phyloP scores from a whole-genome alignment of 208 protist species.

The Acanthamoeba royreba region DNA sequence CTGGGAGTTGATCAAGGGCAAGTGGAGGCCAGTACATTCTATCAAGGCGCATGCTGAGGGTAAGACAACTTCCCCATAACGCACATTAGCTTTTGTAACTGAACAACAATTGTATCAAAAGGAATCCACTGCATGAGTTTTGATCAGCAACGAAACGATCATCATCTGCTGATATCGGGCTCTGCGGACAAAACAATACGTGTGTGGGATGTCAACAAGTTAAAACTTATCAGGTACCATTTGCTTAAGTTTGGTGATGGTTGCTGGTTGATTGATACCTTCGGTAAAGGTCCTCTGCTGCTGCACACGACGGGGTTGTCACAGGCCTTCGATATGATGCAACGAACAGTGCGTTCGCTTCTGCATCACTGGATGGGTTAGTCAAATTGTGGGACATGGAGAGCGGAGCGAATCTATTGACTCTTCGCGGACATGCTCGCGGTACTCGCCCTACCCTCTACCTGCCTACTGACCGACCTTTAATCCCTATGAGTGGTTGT shows the following conservation, averaged over 20 bases:
- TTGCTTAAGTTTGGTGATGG: too few relatives aligned
- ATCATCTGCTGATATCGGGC: slow-evolving; percentile 26
- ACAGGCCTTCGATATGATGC: slow-evolving; percentile 7
- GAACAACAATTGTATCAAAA: background rate
- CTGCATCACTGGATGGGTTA: background rate
- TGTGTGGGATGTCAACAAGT: slow-evolving; percentile 21
- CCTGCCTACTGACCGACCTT: background rate
- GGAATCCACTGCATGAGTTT: background rate
- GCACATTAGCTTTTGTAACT: background rate
- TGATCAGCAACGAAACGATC: slow-evolving; percentile 6
- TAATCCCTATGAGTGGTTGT: background rate
- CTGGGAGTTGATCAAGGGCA: slow-evolving; percentile 21
- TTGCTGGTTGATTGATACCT: too few relatives aligned
- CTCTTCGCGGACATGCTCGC: background rate
- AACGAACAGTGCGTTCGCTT: background rate
- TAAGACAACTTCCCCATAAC: background rate
- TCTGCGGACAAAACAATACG: slow-evolving; percentile 19
- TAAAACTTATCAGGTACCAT: background rate
- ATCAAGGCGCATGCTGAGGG: background rate
- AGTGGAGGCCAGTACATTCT: background rate
- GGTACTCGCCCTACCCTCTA: background rate
- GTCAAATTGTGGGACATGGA: slow-evolving; percentile 45
- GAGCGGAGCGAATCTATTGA: background rate
- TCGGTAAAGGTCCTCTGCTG: background rate
- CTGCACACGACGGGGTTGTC: slow-evolving; percentile 27